Percentiles rank a stretch among this genome's conserved stretches.
Conservation (phyloP, 2,329 filamentous ascomycete genomes). For the Colletotrichum musae region DNA sequence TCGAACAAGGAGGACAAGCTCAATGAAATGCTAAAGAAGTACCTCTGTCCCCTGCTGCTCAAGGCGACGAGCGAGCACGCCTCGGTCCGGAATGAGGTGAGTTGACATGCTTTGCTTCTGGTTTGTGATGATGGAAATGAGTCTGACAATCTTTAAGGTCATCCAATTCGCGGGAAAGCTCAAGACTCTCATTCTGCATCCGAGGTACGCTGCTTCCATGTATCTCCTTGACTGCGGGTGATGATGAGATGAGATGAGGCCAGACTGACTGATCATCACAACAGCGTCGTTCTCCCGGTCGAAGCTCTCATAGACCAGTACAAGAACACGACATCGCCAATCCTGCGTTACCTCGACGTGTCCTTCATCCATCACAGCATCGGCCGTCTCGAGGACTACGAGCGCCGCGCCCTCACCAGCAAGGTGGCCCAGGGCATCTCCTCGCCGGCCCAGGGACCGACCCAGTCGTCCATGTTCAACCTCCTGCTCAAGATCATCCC, state of each 20-base stretch:
- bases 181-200: conserved; percentile 32
- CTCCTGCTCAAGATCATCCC: conserved; percentile 83
- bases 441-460: conserved; percentile 51
- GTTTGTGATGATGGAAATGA: conserved; percentile 11
- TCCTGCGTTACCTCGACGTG: conserved; percentile 91
- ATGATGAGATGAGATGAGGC: conserved; percentile 8
- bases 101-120: not conserved
- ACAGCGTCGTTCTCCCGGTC: conserved; percentile 83
- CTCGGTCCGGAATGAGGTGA: conserved; percentile 71
- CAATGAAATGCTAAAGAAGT: conserved; percentile 81
- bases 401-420: conserved; percentile 81
- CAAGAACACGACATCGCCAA: conserved; percentile 77
- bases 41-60: conserved; percentile 84
- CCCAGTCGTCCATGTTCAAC: conserved; percentile 79
- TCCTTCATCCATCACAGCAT: conserved; percentile 89
- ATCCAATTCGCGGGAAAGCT: conserved; percentile 37
- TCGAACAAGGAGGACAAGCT: conserved; percentile 89
- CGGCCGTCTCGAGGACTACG: conserved; percentile 64
- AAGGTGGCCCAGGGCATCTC: conserved; percentile 77
- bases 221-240: not conserved
- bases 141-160: conserved; percentile 25
- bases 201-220: conserved; percentile 14
- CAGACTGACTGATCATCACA: conserved; percentile 28
- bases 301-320: conserved; percentile 90
- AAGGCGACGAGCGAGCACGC: conserved; percentile 88